phyloP scores from a whole-genome alignment of 228 moss, liverwort and hornwort genomes.

The Sphagnum magellanicum region DNA sequence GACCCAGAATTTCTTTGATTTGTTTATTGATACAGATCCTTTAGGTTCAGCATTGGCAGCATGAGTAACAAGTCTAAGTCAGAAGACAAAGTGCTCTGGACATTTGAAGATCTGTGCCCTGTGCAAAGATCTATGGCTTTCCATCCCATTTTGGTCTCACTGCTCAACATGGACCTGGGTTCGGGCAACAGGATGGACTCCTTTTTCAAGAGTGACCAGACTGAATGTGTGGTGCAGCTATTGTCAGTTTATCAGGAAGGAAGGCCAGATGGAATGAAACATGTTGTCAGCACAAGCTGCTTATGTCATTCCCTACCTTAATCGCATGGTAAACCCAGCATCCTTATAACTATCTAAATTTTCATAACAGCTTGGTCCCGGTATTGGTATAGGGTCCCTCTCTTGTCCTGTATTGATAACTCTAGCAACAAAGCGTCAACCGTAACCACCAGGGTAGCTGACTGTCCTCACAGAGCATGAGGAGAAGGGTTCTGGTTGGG shows the following conservation, averaged over 20 bases:
- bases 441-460: too few relatives aligned
- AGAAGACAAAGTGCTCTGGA: too few relatives aligned
- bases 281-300: constrained; percentile 28
- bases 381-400: too few relatives aligned
- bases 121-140: background rate
- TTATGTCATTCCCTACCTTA: constrained; percentile 21
- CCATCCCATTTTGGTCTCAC: background rate
- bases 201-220: constrained; percentile 55
- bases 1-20: background rate
- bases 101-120: background rate
- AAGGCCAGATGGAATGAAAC: constrained; percentile 13
- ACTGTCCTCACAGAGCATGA: too few relatives aligned
- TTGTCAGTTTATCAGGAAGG: constrained; percentile 12
- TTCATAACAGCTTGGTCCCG: too few relatives aligned
- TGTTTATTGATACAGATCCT: background rate
- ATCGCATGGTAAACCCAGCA: constrained; percentile 36
- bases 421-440: too few relatives aligned
- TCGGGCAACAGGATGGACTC: constrained; percentile 30
- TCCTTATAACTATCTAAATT: too few relatives aligned
- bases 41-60: background rate
- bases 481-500: too few relatives aligned
- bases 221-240: constrained; percentile 12
- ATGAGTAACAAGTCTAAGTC: too few relatives aligned
- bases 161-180: background rate
- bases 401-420: too few relatives aligned